Base-by-base conservation (phyloP, 1,139 yeast genomes). In the Taiozyma onychis region DNA sequence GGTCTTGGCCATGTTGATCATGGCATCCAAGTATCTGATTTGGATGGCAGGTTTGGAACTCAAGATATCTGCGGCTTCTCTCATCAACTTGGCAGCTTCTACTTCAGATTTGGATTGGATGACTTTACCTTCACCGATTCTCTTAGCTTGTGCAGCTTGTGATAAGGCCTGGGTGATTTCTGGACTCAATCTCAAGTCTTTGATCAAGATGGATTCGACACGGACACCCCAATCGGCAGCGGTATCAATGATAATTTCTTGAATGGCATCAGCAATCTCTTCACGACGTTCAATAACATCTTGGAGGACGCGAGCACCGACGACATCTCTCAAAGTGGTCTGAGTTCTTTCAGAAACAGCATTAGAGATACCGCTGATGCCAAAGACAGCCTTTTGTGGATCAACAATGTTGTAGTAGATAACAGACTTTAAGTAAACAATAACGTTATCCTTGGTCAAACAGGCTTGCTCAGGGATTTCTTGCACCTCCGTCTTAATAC, bases 11-110 rank as follows among this genome's bases (percentile, higher is more conserved):
- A 85, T 84, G 53, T 73, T 74, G 67, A 83, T 88, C 80, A 85
- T 81, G n/a, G 90, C 90, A 61, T 85, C 91, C 66, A 85, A 75
- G 65, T 85, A 85, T 66, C 91, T 73, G 63, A 85, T 85, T 71
- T 85, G 90, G 88, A 85, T 83, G 37, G 90, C 91, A 6, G 89
- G 82, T 59, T 83, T 82, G 43, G 88, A 81, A 37, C 88, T 86
- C 63, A 85, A 75, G 51, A 85, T 83, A 66, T 85, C 89, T 46
- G 90, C 88, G 30, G 90, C 89, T 67, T 83, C 81, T 70, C 91
- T 76, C 89, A 85, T 84, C 59, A 83, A 75, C 66, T 83, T 83
- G 51, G 90, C 89, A 62, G 82, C 74, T 66, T 85, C 90, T 49
- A 84, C 89, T 68, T 85, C 90, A 22, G 89, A 89, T 65, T 78